These are phyloP conservation scores for Pelargonium myrrhifolium DNA, from an alignment of 441 rosid species.

Conservation along the genomic window DNA sequence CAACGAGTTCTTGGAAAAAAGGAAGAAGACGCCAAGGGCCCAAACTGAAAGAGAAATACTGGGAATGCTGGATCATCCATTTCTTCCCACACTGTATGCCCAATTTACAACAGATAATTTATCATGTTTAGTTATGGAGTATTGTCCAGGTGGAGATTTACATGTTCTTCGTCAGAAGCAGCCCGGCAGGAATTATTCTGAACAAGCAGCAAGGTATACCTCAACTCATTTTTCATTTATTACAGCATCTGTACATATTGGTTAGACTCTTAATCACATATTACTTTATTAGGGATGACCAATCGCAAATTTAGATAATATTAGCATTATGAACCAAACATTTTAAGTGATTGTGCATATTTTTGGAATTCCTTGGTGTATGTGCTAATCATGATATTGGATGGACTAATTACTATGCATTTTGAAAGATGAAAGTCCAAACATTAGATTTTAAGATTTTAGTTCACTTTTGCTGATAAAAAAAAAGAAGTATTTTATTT, in stretches of 20 bases:
- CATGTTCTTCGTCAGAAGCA: conserved; percentile 72
- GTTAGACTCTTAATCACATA: neutral
- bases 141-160: conserved; percentile 79
- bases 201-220: conserved; percentile 59
- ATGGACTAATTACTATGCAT: neutral
- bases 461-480: too few relatives aligned
- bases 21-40: conserved; percentile 63
- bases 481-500: too few relatives aligned
- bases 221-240: neutral
- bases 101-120: conserved; percentile 54
- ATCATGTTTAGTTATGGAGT: conserved; percentile 76
- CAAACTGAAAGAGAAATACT: conserved; percentile 74
- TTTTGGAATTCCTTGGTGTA: neutral
- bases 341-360: neutral
- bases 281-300: neutral
- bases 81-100: conserved; percentile 67
- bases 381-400: neutral
- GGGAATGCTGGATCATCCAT: conserved; percentile 83
- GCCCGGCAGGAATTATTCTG: conserved; percentile 52
- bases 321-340: neutral
- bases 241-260: neutral
- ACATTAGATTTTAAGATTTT: too few relatives aligned
- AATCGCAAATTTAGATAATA: neutral
- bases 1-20: conserved; percentile 51
- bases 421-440: neutral